Percentiles rank a stretch among this genome's conserved stretches.
These are phyloP conservation scores for Eimeria maxima DNA, from an alignment of 169 alveolate species.

Conservation along the genomic window DNA sequence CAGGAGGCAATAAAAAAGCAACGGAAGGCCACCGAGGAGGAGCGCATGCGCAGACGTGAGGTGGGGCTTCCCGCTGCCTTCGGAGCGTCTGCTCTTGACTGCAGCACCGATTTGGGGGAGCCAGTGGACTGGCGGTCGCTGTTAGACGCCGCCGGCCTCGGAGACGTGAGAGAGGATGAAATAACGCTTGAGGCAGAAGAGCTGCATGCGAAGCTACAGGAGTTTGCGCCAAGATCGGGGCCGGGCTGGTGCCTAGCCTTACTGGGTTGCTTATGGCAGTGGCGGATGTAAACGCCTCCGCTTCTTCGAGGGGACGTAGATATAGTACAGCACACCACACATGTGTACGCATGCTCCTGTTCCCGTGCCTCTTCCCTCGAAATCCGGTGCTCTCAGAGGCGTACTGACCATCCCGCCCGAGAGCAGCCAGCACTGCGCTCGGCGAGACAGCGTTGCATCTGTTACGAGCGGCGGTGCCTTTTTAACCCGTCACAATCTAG, in stretches of 20 bases:
- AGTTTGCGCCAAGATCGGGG: slow-evolving; percentile 44
- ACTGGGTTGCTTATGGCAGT: slow-evolving; percentile 69
- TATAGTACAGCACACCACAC: not conserved
- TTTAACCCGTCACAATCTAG: not conserved
- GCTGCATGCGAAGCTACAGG: slow-evolving; percentile 61
- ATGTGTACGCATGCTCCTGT: not conserved
- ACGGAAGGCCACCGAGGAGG: slow-evolving; percentile 24
- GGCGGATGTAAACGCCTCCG: slow-evolving; percentile 7
- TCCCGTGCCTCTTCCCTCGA: not conserved
- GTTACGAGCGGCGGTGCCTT: not conserved
- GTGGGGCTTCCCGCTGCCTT: not conserved
- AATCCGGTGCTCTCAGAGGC: not conserved
- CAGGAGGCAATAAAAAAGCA: slow-evolving; percentile 49
- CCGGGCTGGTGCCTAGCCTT: slow-evolving; percentile 61
- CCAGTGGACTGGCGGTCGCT: slow-evolving; percentile 62
- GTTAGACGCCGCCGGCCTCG: slow-evolving; percentile 67
- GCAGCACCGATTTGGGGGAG: slow-evolving; percentile 35
- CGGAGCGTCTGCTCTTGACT: not conserved
- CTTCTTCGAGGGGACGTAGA: not conserved
- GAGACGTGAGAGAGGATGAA: slow-evolving; percentile 50
- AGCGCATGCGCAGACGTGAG: not conserved
- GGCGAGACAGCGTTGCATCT: not conserved
- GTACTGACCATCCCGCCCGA: not conserved
- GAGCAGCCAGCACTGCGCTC: not conserved
- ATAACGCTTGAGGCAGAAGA: slow-evolving; percentile 67